Percentiles rank a stretch among this genome's conserved stretches.
These are phyloP conservation scores for Neurospora tetrasperma DNA, from an alignment of 495 filamentous ascomycete genomes.

Conservation along the genomic window DNA sequence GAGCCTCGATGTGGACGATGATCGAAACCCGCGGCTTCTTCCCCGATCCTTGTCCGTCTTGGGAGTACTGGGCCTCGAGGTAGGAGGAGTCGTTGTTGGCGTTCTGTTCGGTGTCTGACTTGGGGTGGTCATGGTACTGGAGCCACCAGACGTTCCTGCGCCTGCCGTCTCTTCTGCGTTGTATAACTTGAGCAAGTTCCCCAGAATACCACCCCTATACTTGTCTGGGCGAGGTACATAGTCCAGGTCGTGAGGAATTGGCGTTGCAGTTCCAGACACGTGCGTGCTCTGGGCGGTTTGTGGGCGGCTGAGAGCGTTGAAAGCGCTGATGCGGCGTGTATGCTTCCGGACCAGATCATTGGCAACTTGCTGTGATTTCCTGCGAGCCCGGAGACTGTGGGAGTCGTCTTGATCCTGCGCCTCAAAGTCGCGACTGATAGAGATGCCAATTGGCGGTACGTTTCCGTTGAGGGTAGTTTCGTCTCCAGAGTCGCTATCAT, in stretches of 20 bases:
- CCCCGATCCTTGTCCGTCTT: conserved; percentile 46
- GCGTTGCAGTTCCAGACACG: conserved; percentile 18
- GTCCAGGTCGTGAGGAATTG: conserved; percentile 39
- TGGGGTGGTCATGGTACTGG: conserved; percentile 20
- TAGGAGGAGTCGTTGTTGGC: conserved; percentile 20
- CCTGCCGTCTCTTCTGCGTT: conserved; percentile 24
- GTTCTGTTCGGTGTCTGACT: conserved; percentile 20
- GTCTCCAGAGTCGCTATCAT: conserved; percentile 8
- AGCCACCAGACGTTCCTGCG: conserved; percentile 1
- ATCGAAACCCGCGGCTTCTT: conserved; percentile 42
- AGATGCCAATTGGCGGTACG: not conserved
- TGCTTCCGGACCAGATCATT: conserved; percentile 17
- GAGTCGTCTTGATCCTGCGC: not conserved
- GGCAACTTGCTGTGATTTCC: conserved; percentile 14
- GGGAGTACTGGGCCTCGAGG: conserved; percentile 43
- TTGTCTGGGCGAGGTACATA: conserved; percentile 59
- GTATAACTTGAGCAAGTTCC: conserved; percentile 70
- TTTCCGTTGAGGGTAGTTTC: not conserved
- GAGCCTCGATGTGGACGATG: conserved; percentile 37
- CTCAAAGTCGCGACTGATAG: conserved; percentile 7
- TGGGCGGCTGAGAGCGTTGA: conserved; percentile 3
- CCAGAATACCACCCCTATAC: conserved; percentile 68
- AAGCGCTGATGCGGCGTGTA: conserved; percentile 12
- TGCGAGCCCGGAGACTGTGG: conserved; percentile 8
- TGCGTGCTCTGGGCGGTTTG: not conserved